Evolutionary conservation across 2,329 filamentous ascomycete species (phyloP).

Genomic region (Mycocentrospora acerina): DNA sequence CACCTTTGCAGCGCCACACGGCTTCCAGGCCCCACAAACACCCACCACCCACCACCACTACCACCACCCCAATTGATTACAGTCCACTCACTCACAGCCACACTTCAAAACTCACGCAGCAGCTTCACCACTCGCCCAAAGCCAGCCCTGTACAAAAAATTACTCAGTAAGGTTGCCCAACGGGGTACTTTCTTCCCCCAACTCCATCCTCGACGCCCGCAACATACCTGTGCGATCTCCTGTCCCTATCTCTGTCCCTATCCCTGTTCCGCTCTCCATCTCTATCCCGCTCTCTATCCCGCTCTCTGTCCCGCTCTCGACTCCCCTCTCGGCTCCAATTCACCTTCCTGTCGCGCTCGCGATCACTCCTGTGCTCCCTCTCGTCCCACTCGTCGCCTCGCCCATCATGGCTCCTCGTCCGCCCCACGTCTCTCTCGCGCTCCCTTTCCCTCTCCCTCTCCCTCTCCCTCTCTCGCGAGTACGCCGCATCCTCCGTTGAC

Average conservation of each 20-base stretch:
- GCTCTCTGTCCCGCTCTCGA: slow-evolving; percentile 16
- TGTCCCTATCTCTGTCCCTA: slow-evolving; percentile 13
- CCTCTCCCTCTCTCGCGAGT: slow-evolving; percentile 13
- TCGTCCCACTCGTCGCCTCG: slow-evolving; percentile 30
- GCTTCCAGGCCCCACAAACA: not conserved
- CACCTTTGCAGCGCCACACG: slow-evolving; percentile 3
- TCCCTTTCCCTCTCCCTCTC: slow-evolving; percentile 17
- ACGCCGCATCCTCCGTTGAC: slow-evolving; percentile 28
- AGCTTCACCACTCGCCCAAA: slow-evolving; percentile 15
- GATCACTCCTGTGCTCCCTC: slow-evolving; percentile 11
- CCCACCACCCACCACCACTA: too few relatives aligned
- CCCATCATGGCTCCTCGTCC: slow-evolving; percentile 32
- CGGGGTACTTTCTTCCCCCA: slow-evolving; percentile 35
- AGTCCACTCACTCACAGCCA: not conserved
- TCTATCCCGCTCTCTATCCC: slow-evolving; percentile 23
- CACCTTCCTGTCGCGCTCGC: slow-evolving; percentile 13
- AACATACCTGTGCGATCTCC: slow-evolving; percentile 35
- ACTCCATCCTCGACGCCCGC: slow-evolving; percentile 38
- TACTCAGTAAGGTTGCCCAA: slow-evolving; percentile 25
- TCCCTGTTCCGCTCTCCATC: slow-evolving; percentile 13
- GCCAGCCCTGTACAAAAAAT: slow-evolving; percentile 14
- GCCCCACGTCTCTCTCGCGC: slow-evolving; percentile 15
- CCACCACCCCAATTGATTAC: too few relatives aligned
- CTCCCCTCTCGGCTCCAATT: slow-evolving; percentile 14
- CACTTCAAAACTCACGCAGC: slow-evolving; percentile 23